Evolutionary conservation across 805 yeast genomes (phyloP), one percentile per base, ranked within the genome.

Genomic region (Pichia deserticola): DNA sequence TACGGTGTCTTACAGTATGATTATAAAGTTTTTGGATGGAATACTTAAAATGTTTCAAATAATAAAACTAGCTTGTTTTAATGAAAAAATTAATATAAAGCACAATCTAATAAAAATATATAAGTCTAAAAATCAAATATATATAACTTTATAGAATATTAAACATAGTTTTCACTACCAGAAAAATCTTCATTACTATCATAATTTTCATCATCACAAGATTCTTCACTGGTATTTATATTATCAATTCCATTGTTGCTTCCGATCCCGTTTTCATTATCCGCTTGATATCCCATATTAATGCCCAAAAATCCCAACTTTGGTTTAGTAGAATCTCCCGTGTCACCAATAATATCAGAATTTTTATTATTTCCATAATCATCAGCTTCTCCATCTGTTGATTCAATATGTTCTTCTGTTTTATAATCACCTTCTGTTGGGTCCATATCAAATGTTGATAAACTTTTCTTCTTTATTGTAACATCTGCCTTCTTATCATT

Each of bases 1-100:
- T 90, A 89, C 71, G 97, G 97, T 0, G 74, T 73, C 33, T 82
- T 81, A 48, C 62, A 71, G 29, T 90, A 82, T 59, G 64, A 79
- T 39, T 79, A 77, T 63, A 77, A 74, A 52, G 59, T 62, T 48
- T 65, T 54, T 40, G 51, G 48, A 25, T 59, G 63, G 61, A 50
- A 49, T 15, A 15, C 20, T 20, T 20, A 20, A 20, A 20, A 2
- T 20, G 3, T 20, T 2, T 20, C 20, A 20, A 20, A 20, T 20
- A 3, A 20, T 20, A 20, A 20, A 20, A 20, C 20, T 20, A 20
- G 20, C 3, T 20, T 3, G 20, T 20, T 20, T 20, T 20, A 2
- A 20, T 20, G 20, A 20, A 20, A 35, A 35, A 29, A 38, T 35
- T 34, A 12, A 42, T 43, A 5, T 44, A 34, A 30, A 64, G 20